Base-by-base conservation (phyloP, 306 rosid genomes). In the Urtica urens region DNA sequence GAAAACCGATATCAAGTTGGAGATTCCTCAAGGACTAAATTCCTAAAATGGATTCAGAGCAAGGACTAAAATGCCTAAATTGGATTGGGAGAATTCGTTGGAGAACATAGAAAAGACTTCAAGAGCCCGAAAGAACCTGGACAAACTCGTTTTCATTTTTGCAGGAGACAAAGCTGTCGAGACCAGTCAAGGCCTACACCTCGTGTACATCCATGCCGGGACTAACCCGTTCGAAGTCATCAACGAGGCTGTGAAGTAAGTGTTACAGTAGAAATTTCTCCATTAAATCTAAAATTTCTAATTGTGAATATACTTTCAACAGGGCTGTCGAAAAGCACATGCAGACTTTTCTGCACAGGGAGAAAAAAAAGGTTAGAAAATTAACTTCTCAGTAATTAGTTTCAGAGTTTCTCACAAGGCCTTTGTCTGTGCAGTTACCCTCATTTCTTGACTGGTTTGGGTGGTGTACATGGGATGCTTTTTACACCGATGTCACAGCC, bases 381-480 rank as follows among this genome's bases (percentile, higher is more conserved):
- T 53, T 34, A 27, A 27, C 16, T 8, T 58, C 40, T 49, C 8
- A 46, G n/a, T n/a, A n/a, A n/a, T n/a, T n/a, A n/a, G n/a, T n/a
- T n/a, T n/a, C n/a, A n/a, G 55, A 40, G 28, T 58, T 54, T 67
- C 42, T 52, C 17, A n/a, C 65, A n/a, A 57, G 34, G 48, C 64
- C 53, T 29, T n/a, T 64, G 5, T 51, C 10, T 57, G 23, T 72
- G 61, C 37, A 88, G 95, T 64, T 82, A 58, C 99, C 99, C 46
- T 75, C 94, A 41, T 73, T 85, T 60, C 67, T 92, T 28, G 83
- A 92, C 46, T 82, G 92, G 93, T 92, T 92, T 75, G 99, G 99
- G 45, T 92, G 96, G 99, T 92, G 99, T 63, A 92, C 99, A 43
- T 92, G 99, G 99, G 99, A 92, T 70, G 96, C 99, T 54, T 92